Evolutionary conservation across 805 yeast genomes (phyloP).

Genomic region (Pichia insulana): DNA sequence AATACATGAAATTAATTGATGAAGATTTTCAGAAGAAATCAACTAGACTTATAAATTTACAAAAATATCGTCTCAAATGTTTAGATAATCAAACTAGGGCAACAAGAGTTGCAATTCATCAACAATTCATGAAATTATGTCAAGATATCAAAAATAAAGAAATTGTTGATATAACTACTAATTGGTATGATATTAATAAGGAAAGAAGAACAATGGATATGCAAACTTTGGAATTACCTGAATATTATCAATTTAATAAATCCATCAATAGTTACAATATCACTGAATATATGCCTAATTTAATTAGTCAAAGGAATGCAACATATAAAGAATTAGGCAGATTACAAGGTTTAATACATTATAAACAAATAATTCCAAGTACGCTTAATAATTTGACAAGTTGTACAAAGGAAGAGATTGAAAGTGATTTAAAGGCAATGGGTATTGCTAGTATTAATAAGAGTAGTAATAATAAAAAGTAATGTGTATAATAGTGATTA

Average conservation of each 20-base stretch:
- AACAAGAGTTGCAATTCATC: slow-evolving; percentile 71
- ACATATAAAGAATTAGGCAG: slow-evolving; percentile 61
- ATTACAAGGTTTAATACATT: slow-evolving; percentile 56
- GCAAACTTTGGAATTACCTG: slow-evolving; percentile 44
- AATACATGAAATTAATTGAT: slow-evolving; percentile 62
- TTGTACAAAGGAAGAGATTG: slow-evolving; percentile 63
- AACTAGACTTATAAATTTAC: slow-evolving; percentile 27
- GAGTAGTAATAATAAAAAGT: background rate
- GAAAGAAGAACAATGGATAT: slow-evolving; percentile 80
- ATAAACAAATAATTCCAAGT: slow-evolving; percentile 56
- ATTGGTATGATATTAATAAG: slow-evolving; percentile 87
- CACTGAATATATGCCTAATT: slow-evolving; percentile 27
- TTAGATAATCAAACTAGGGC: slow-evolving; percentile 78
- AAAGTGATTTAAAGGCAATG: slow-evolving; percentile 63
- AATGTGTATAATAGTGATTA: background rate
- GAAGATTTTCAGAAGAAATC: slow-evolving; percentile 66
- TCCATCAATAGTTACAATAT: slow-evolving; percentile 20
- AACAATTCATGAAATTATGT: slow-evolving; percentile 61
- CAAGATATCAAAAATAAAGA: slow-evolving; percentile 59
- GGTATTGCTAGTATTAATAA: slow-evolving; percentile 25
- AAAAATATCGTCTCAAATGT: slow-evolving; percentile 63
- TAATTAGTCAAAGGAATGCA: slow-evolving; percentile 61
- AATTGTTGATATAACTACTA: slow-evolving; percentile 65
- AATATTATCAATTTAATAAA: slow-evolving; percentile 29
- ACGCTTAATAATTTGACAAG: slow-evolving; percentile 59